Evolutionary conservation across 2,329 filamentous ascomycete species (phyloP).

Genomic region (Verticillium tricorpus): DNA sequence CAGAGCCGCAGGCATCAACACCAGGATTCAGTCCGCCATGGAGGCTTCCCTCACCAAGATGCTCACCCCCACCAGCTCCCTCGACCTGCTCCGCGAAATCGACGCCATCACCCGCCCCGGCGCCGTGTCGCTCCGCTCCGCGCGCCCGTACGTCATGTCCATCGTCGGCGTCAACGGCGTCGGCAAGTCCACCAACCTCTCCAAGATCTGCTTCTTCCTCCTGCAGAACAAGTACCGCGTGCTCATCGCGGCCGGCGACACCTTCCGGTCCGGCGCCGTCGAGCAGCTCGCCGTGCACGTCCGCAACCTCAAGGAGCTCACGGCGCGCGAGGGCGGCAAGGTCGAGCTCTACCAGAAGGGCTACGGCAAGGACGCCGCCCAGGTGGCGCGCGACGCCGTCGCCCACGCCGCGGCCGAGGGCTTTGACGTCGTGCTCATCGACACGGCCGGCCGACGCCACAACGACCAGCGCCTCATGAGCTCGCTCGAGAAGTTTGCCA

Average conservation of each 20-base stretch:
- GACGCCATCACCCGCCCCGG: conserved; percentile 68
- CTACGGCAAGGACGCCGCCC: conserved; percentile 95
- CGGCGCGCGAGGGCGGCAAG: conserved; percentile 72
- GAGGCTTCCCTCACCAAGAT: conserved; percentile 91
- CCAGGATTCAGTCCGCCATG: conserved; percentile 81
- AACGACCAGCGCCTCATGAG: conserved; percentile 97
- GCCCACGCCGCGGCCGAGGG: conserved; percentile 66
- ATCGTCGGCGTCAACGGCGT: conserved; percentile 98
- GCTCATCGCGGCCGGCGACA: conserved; percentile 90
- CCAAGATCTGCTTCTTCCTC: conserved; percentile 97
- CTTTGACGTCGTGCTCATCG: conserved; percentile 93
- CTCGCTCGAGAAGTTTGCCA: conserved; percentile 93
- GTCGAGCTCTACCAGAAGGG: conserved; percentile 96
- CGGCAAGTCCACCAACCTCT: conserved; percentile 95
- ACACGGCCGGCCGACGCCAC: conserved; percentile 90
- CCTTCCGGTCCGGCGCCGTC: conserved; percentile 93
- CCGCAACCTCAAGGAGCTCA: conserved; percentile 85
- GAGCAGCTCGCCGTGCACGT: conserved; percentile 96
- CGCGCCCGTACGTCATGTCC: conserved; percentile 91
- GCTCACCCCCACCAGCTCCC: conserved; percentile 88
- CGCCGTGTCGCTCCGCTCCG: conserved; percentile 54
- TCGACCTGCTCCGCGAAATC: conserved; percentile 93
- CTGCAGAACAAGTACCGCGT: conserved; percentile 97
- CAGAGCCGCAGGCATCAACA: conserved; percentile 57
- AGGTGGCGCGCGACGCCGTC: conserved; percentile 94